Percentiles rank a stretch among this genome's conserved stretches.
These are phyloP conservation scores for Solanum clarkiae DNA, from an alignment of 257 asterid genomes.

Conservation along the genomic window DNA sequence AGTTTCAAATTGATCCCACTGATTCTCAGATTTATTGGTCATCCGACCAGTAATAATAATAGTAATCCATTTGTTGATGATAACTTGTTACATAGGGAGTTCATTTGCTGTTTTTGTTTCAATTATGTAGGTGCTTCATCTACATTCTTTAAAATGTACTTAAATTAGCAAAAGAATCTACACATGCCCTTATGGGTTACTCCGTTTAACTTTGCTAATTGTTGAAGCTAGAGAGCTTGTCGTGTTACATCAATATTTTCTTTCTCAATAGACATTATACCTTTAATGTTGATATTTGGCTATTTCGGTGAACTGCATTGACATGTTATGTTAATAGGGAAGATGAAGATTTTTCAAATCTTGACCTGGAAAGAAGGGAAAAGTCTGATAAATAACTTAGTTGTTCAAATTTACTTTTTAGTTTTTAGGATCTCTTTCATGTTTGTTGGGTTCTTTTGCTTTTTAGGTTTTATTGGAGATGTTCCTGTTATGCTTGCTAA, in stretches of 20 bases:
- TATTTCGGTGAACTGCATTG: neutral
- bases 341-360: neutral
- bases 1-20: neutral
- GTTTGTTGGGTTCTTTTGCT: neutral
- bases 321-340: neutral
- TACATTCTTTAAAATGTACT: neutral
- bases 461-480: slow-evolving; percentile 68
- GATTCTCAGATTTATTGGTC: neutral
- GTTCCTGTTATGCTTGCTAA: slow-evolving; percentile 90
- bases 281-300: neutral
- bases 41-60: neutral
- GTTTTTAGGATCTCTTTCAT: neutral
- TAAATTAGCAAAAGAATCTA: neutral
- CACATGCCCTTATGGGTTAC: neutral
- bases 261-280: neutral
- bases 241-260: neutral
- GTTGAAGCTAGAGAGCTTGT: neutral
- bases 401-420: neutral
- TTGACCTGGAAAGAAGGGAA: neutral
- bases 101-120: neutral
- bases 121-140: neutral
- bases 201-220: neutral
- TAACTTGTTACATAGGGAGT: neutral
- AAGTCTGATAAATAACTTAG: neutral
- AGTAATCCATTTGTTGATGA: neutral